phyloP scores from a whole-genome alignment of 2,329 filamentous ascomycete species.

The Paecilomyces sp. region DNA sequence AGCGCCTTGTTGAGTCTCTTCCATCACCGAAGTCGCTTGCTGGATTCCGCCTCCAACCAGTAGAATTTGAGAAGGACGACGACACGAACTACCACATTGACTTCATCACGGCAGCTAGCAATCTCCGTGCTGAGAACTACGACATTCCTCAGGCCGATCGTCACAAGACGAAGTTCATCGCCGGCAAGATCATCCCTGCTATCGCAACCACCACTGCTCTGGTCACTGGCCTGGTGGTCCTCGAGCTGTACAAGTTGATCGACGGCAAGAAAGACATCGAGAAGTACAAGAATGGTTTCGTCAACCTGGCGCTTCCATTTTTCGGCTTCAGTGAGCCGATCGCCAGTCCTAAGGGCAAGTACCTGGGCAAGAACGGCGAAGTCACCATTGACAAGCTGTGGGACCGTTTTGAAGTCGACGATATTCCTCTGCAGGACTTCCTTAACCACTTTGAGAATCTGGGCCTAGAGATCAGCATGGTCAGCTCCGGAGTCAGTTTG shows the following conservation, averaged over 20 bases:
- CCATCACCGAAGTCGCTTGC: conserved; percentile 73
- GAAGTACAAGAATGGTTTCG: conserved; percentile 98
- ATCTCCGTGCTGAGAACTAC: conserved; percentile 95
- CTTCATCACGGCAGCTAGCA: conserved; percentile 96
- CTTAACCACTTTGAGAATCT: conserved; percentile 72
- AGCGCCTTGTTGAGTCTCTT: conserved; percentile 63
- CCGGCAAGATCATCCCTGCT: conserved; percentile 97
- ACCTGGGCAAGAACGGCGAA: conserved; percentile 66
- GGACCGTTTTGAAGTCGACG: conserved; percentile 88
- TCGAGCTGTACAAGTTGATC: conserved; percentile 94
- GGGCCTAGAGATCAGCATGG: conserved; percentile 80
- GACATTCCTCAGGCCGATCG: conserved; percentile 87
- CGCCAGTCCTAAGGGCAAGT: conserved; percentile 84
- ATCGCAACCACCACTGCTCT: conserved; percentile 96
- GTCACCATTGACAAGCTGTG: conserved; percentile 92
- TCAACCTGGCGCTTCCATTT: conserved; percentile 94
- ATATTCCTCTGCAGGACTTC: conserved; percentile 80
- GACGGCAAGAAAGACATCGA: conserved; percentile 96
- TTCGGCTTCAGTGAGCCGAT: conserved; percentile 98
- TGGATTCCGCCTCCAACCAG: conserved; percentile 81
- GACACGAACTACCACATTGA: conserved; percentile 98
- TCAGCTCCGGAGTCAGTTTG: conserved; percentile 94
- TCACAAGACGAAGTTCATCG: conserved; percentile 99
- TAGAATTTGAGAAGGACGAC: conserved; percentile 98
- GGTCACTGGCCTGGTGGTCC: conserved; percentile 83